Percentiles rank a stretch among this genome's conserved stretches.
These are phyloP conservation scores for Claviceps spartinae DNA, from an alignment of 2,329 filamentous ascomycete genomes.

Conservation along the genomic window DNA sequence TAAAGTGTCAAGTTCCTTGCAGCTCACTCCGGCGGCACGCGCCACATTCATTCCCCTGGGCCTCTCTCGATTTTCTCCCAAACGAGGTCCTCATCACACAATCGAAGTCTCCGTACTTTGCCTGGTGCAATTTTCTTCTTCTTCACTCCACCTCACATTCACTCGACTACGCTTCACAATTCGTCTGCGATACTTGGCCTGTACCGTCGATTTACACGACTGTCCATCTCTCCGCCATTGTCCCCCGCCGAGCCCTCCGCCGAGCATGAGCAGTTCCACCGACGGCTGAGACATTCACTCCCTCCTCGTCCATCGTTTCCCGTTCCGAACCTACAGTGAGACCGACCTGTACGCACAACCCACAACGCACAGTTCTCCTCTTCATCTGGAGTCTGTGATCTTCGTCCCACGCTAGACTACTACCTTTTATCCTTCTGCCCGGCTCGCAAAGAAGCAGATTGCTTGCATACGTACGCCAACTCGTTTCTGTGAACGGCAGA, in stretches of 20 bases:
- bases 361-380: neutral
- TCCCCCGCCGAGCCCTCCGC: neutral
- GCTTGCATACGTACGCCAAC: neutral
- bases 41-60: neutral
- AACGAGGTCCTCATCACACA: neutral
- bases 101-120: neutral
- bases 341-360: neutral
- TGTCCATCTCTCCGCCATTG: neutral
- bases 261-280: conserved; percentile 2
- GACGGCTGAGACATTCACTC: conserved; percentile 5
- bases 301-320: conserved; percentile 3
- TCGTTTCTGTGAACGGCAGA: neutral
- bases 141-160: neutral
- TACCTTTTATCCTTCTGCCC: neutral
- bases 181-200: neutral
- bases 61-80: neutral
- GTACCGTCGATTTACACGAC: neutral
- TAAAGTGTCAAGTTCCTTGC: neutral
- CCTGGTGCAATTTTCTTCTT: neutral
- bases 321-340: neutral
- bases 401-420: neutral
- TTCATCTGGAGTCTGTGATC: neutral
- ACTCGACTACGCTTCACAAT: neutral
- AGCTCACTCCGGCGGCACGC: neutral
- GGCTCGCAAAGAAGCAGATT: neutral